Conservation (phyloP, 192 early-diverging fungal genomes). For the Backusella tuberculispora region DNA sequence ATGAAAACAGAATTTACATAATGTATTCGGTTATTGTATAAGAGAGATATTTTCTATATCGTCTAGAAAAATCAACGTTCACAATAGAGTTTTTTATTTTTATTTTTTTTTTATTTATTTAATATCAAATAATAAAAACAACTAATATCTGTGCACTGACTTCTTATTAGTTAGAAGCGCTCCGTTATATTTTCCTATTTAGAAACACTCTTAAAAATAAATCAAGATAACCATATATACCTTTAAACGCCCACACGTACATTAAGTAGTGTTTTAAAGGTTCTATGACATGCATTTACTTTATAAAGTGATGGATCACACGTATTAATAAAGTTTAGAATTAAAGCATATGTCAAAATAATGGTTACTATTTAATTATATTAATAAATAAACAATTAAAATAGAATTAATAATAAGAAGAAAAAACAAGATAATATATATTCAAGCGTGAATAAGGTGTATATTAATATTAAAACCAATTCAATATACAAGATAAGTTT, state of each 20-base stretch:
- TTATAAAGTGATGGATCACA: not conserved
- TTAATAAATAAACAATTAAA: too few species aligned
- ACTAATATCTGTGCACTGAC: not conserved
- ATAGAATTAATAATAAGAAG: too few species aligned
- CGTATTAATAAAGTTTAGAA: not conserved
- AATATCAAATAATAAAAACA: not conserved
- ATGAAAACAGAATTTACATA: not conserved
- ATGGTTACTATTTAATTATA: not conserved
- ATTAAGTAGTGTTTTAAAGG: not conserved
- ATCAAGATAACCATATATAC: not conserved
- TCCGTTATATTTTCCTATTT: not conserved
- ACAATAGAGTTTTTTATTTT: not conserved
- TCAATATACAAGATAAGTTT: too few species aligned
- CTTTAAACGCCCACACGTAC: not conserved
- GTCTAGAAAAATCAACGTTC: not conserved
- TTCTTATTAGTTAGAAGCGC: not conserved
- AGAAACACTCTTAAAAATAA: not conserved
- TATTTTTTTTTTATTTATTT: not conserved
- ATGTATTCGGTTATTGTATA: too few species aligned
- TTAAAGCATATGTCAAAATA: not conserved
- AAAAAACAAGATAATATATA: too few species aligned
- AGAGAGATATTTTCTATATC: not conserved
- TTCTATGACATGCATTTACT: not conserved
- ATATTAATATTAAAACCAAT: too few species aligned
- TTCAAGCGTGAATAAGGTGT: too few species aligned